These are phyloP conservation scores for Nothomitra cinnamomea DNA, from an alignment of 2,329 filamentous ascomycete genomes.

Conservation along the genomic window DNA sequence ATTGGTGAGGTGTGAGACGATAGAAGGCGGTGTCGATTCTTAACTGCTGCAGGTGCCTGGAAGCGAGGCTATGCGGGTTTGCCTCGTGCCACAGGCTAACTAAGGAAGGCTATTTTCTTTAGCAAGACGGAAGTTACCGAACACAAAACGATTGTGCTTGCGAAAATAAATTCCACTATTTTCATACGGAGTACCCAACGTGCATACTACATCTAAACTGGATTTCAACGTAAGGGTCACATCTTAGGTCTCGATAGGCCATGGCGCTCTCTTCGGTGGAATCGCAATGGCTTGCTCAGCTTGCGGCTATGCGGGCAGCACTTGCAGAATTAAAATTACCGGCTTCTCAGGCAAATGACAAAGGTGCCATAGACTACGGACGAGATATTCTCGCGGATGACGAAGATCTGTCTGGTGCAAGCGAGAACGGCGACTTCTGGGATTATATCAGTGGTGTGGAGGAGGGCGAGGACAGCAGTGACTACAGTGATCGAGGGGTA, in stretches of 20 bases:
- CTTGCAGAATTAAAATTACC: constrained; percentile 51
- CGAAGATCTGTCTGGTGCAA: constrained; percentile 42
- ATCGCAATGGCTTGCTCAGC: constrained; percentile 68
- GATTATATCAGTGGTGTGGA: constrained; percentile 70
- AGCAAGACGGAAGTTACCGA: too few relatives aligned
- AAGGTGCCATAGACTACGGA: constrained; percentile 32
- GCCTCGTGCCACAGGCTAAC: too few relatives aligned
- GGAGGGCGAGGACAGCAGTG: constrained; percentile 44
- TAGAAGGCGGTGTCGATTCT: background rate
- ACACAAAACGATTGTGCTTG: too few relatives aligned
- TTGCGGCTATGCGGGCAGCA: constrained; percentile 71
- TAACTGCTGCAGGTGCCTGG: constrained; percentile 2
- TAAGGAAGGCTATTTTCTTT: too few relatives aligned
- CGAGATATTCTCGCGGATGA: constrained; percentile 47
- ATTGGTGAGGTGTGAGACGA: background rate
- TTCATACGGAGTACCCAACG: too few relatives aligned
- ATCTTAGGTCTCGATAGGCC: too few relatives aligned
- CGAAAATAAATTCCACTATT: too few relatives aligned
- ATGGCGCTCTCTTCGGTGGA: constrained; percentile 19
- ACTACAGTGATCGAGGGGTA: constrained; percentile 33
- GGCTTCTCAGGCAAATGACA: constrained; percentile 16
- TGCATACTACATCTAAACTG: too few relatives aligned
- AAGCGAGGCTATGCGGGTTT: background rate
- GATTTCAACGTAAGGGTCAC: too few relatives aligned
- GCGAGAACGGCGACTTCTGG: constrained; percentile 71